Conservation (phyloP, 129 eudicot species). For the Flaveria sonorensis region DNA sequence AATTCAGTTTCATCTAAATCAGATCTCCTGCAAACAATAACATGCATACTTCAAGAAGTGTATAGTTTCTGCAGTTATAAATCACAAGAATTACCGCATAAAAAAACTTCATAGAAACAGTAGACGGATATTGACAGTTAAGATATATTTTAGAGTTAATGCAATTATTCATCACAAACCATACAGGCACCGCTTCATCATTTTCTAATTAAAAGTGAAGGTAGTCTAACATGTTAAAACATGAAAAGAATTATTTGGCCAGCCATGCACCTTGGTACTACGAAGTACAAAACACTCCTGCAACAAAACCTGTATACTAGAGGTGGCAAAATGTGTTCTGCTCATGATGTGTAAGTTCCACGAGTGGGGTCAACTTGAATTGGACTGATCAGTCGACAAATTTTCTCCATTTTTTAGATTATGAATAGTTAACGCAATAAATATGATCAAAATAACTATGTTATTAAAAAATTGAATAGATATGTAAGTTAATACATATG, state of each 20-base stretch:
- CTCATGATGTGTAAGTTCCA: not conserved
- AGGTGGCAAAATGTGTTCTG: not conserved
- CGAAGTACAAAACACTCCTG: not conserved
- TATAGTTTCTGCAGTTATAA: conserved; percentile 12
- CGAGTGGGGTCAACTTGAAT: not conserved
- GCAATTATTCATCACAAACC: not conserved
- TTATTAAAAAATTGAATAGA: too few species aligned
- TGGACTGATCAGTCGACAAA: not conserved
- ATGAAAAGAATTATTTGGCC: not conserved
- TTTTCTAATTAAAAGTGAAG: not conserved
- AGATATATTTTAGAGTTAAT: not conserved
- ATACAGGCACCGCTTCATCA: not conserved
- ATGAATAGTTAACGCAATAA: not conserved
- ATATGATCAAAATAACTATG: not conserved
- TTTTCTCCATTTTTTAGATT: not conserved
- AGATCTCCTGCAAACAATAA: conserved; percentile 52
- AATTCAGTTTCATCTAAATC: conserved; percentile 80
- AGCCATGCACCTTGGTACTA: not conserved
- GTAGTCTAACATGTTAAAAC: too few species aligned
- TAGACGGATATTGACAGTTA: not conserved
- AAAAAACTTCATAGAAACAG: not conserved
- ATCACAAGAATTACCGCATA: not conserved
- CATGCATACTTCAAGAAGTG: not conserved
- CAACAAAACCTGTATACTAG: not conserved
- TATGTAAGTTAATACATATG: not conserved